Conservation (phyloP, 163 green algal species). For the Chlamydomonas reinhardtii region DNA sequence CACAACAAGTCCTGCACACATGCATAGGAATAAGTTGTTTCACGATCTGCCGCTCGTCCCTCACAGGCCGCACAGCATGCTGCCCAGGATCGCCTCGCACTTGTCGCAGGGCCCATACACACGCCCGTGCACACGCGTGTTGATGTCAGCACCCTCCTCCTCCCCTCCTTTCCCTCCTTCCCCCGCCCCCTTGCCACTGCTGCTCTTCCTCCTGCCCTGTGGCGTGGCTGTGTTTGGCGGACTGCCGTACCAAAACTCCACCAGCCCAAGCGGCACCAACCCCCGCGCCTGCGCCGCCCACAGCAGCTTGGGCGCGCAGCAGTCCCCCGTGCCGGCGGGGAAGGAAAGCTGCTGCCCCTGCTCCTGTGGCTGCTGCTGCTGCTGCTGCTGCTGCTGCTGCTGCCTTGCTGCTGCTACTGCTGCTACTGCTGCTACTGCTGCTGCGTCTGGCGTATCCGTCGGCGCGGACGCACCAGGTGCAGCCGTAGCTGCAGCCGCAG, state of each 20-base stretch:
- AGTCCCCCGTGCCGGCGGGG: constrained; percentile 65
- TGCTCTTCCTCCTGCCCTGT: neutral
- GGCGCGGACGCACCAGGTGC: neutral
- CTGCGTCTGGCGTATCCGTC: no score
- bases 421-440: no score
- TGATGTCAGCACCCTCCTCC: neutral
- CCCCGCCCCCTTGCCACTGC: neutral
- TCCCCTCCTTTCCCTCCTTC: no score
- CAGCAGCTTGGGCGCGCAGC: constrained; percentile 68
- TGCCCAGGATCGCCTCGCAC: constrained; percentile 59
- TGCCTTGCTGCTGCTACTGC: no score
- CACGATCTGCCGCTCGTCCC: no score
- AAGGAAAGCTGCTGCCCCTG: constrained; percentile 20
- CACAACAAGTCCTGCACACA: no score
- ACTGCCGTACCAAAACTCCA: constrained; percentile 66
- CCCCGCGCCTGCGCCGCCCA: constrained; percentile 45
- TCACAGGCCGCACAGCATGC: constrained; percentile 54
- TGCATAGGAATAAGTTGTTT: no score
- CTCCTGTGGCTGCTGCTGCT: neutral
- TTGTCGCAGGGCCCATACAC: constrained; percentile 61
- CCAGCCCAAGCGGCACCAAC: constrained; percentile 45
- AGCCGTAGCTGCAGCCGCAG: neutral
- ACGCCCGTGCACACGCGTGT: constrained; percentile 40
- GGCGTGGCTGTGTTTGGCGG: constrained; percentile 55
- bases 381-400: neutral